Base-by-base conservation (phyloP, 1,284 basidiomycete species). In the Melampsora allii-populina region DNA sequence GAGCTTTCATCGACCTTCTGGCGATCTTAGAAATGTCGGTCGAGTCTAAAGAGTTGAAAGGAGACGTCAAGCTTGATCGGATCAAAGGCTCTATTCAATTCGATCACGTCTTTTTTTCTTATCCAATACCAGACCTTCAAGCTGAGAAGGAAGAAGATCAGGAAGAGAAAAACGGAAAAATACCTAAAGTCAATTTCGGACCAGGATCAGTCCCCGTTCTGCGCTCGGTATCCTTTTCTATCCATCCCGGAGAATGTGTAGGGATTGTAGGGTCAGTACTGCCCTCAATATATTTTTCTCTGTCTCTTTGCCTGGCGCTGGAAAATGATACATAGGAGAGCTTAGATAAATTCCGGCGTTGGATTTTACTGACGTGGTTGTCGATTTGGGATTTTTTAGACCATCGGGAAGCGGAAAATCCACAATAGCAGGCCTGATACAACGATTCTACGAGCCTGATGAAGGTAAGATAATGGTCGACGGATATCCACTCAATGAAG, bases 331-430 rank as follows among this genome's bases (percentile, higher is more conserved):
- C 5, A 56, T 24, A 14, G 42, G 42, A 42, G 42, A 39, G 42
- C 42, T 42, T 42, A 5, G 12, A 42, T 17, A 1, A 24, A 29
- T 6, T 27, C n/a, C 21, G 12, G 9, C 53, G 21, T 29, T 56
- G 53, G 5, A 56, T 21, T 56, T 56, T 56, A 29, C 27, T 56
- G 53, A 56, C 21, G 27, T 29, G 12, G 14, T 27, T 24, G 9
- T 24, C 27, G 53, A 29, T 24, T 27, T 24, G 27, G 21, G 21
- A 14, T 1, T 46, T 46, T 29, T 46, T 39, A 79, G 93, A 9
- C 83, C 89, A 0, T 94, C 91, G 1, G 93, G 93, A 0, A 91
- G 87, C 19, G 93, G 93, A 66, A 95, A 95, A 83, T 92, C 91
- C 21, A 95, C 93, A 1, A 84, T 94, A 77, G 88, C 90, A 0